Base-by-base conservation (phyloP, 208 protist species). In the Herpetomonas samuelpessoai region DNA sequence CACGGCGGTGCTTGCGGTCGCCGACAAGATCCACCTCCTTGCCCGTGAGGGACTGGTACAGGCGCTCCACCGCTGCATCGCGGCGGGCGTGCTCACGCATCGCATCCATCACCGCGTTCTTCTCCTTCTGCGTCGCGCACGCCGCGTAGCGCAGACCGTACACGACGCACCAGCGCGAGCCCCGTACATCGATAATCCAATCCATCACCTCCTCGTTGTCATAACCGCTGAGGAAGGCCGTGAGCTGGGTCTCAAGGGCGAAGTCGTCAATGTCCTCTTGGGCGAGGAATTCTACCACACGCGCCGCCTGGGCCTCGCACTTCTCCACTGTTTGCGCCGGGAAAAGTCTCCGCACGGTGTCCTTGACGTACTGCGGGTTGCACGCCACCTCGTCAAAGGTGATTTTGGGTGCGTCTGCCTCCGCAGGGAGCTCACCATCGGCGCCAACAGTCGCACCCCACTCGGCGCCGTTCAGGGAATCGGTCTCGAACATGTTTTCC, bases 171-270 rank as follows among this genome's bases (percentile, higher is more conserved):
- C 90, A 96, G 19, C 90, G 83, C 31, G 84, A 86, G 2, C 58
- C 70, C 57, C 71, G 71, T 38, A 83, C 83, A 14, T 76, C 77
- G 44, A 65, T 78, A 30, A 96, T 91, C 87, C 90, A 96, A 35
- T 83, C 74, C 72, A 79, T 82, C 24, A 91, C 81, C 29, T 48
- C 74, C 68, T 91, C 85, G 47, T 90, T 83, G 62, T 93, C 86
- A 61, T 93, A 92, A 38, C 78, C 83, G 27, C 85, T 84, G 12
- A 96, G 76, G 63, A 81, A 91, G 18, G 84, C 87, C 0, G 82
- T 93, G 19, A 96, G 79, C 75, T 93, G 90, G 12, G 90, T 96
- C 62, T 93, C 90, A 0, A 96, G 63, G 18, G 79, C 86, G 30
- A 86, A 65, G 48, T 83, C 66, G 41, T 93, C 84, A 44, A 81